Evolutionary conservation across 1,139 yeast genomes (phyloP).

Genomic region (Suhomyces bokatorum): DNA sequence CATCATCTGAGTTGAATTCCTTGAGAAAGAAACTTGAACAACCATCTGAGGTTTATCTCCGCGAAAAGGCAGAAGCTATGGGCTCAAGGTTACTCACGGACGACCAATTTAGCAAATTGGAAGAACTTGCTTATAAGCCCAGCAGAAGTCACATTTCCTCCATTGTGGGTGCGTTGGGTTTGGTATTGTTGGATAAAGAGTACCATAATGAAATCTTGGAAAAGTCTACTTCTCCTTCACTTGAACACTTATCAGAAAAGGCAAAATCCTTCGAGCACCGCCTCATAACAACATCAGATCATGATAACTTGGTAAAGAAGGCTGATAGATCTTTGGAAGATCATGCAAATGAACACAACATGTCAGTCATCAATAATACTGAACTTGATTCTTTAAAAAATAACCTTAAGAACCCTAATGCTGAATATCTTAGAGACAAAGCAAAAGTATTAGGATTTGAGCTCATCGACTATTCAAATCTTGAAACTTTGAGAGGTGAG

Average conservation of each 20-base stretch:
- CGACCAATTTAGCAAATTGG: constrained; percentile 20
- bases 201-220: constrained; percentile 12
- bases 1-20: constrained; percentile 18
- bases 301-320: constrained; percentile 17
- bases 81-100: constrained; percentile 21
- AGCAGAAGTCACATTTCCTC: constrained; percentile 32
- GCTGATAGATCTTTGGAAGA: constrained; percentile 16
- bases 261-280: constrained; percentile 24
- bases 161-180: constrained; percentile 27
- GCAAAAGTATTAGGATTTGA: constrained; percentile 8
- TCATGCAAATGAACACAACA: constrained; percentile 12
- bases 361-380: constrained; percentile 9
- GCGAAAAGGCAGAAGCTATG: constrained; percentile 17
- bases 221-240: constrained; percentile 22
- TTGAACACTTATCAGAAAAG: constrained; percentile 32
- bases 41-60: constrained; percentile 23
- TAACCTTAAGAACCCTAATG: constrained; percentile 20
- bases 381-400: constrained; percentile 17
- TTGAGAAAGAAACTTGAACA: constrained; percentile 12
- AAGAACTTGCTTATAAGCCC: constrained; percentile 21
- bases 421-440: constrained; percentile 23
- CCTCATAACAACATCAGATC: constrained; percentile 30
- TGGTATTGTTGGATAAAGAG: constrained; percentile 14
- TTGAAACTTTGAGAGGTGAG: constrained; percentile 21
- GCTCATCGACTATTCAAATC: constrained; percentile 23